Evolutionary conservation across 164 flowering plant species (phyloP).

Genomic region (Umbellularia californica): DNA sequence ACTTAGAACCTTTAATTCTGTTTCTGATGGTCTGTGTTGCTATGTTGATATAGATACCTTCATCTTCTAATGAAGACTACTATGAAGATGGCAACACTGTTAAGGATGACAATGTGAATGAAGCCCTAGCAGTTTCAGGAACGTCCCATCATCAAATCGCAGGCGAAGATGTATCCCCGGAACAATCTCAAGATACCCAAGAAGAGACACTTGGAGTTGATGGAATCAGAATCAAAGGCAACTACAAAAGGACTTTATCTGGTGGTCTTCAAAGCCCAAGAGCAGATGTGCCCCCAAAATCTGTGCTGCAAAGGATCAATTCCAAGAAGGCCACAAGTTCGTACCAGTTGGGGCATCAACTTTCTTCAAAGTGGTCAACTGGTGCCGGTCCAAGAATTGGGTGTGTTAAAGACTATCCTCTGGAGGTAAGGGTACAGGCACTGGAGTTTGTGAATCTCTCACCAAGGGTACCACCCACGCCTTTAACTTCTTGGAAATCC

Average conservation of each 20-base stretch:
- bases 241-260: slow-evolving; percentile 66
- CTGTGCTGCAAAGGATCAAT: slow-evolving; percentile 69
- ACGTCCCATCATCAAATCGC: slow-evolving; percentile 15
- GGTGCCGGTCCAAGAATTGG: slow-evolving; percentile 95
- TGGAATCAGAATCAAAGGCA: not conserved
- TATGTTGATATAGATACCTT: slow-evolving; percentile 33
- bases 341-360: slow-evolving; percentile 70
- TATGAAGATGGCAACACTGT: slow-evolving; percentile 32
- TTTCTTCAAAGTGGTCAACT: slow-evolving; percentile 68
- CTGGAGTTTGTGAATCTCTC: slow-evolving; percentile 76
- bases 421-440: slow-evolving; percentile 61
- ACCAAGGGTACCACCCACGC: slow-evolving; percentile 43
- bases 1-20: not conserved
- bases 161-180: slow-evolving; percentile 11
- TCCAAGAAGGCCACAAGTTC: slow-evolving; percentile 64
- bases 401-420: slow-evolving; percentile 83
- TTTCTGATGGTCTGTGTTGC: not conserved
- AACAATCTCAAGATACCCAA: slow-evolving; percentile 11
- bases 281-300: slow-evolving; percentile 57
- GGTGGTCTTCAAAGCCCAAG: slow-evolving; percentile 78
- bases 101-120: slow-evolving; percentile 2
- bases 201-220: not conserved
- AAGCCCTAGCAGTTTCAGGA: slow-evolving; percentile 15
- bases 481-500: slow-evolving; percentile 15
- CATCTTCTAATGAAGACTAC: slow-evolving; percentile 54